phyloP scores from a whole-genome alignment of 768 basidiomycete genomes.

The Amanita pallidorosea region DNA sequence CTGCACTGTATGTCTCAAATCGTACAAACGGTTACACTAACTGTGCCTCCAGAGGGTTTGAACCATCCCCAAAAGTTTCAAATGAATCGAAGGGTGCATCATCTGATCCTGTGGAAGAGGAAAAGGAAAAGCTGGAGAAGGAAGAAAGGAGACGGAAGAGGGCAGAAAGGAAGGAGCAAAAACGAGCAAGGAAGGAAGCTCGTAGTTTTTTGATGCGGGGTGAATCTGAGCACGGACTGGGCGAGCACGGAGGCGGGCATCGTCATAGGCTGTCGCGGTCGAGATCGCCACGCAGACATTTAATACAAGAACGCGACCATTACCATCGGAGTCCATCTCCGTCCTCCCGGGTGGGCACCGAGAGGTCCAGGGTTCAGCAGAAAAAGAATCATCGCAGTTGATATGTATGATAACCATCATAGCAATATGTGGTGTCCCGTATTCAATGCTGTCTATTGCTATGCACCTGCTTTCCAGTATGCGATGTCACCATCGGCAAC shows the following conservation, averaged over 20 bases:
- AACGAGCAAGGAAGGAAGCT: slow-evolving; percentile 43
- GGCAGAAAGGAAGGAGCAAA: slow-evolving; percentile 49
- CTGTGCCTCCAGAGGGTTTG: slow-evolving; percentile 53
- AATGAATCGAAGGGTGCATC: slow-evolving; percentile 10
- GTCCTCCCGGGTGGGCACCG: background rate
- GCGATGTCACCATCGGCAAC: slow-evolving; percentile 88
- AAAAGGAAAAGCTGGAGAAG: slow-evolving; percentile 13
- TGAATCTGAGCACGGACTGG: slow-evolving; percentile 14
- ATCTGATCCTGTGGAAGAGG: slow-evolving; percentile 12
- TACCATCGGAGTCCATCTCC: slow-evolving; percentile 14
- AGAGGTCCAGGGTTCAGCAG: background rate
- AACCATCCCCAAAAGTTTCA: slow-evolving; percentile 35
- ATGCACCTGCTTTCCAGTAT: slow-evolving; percentile 79
- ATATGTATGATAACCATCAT: background rate
- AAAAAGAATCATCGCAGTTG: background rate
- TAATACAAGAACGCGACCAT: slow-evolving; percentile 3
- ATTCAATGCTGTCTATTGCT: slow-evolving; percentile 5
- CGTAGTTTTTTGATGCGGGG: slow-evolving; percentile 18
- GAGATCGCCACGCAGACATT: slow-evolving; percentile 15
- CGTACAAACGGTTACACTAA: background rate
- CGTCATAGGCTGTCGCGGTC: slow-evolving; percentile 18
- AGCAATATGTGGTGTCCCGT: background rate
- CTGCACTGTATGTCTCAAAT: slow-evolving; percentile 50
- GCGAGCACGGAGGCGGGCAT: slow-evolving; percentile 9
- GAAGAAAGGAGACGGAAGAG: slow-evolving; percentile 41